A percentile compares a stretch with the other conserved stretches of the same genome.
Conservation (phyloP, 257 asterid species). For the Solanum sparsipilum region DNA sequence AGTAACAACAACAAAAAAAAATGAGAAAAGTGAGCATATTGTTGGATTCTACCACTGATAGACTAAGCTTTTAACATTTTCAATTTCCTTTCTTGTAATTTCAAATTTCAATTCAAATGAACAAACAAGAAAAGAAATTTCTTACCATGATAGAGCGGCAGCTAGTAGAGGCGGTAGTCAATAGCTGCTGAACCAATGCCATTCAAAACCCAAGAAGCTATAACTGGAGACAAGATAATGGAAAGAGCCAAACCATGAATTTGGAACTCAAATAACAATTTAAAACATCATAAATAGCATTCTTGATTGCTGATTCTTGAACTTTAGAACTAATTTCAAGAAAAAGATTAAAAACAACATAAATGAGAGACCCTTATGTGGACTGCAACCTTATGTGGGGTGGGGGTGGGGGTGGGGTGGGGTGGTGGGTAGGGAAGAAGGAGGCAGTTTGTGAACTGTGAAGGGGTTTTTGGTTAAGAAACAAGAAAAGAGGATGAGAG, state of each 20-base stretch:
- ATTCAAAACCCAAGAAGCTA: constrained; percentile 2
- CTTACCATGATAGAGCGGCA: constrained; percentile 23
- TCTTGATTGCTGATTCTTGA: background rate
- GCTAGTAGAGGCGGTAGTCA: constrained; percentile 9
- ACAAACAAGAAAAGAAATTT: background rate
- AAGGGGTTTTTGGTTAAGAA: background rate
- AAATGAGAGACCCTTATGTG: background rate
- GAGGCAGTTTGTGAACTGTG: background rate
- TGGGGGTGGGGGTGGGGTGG: background rate
- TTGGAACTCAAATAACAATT: background rate
- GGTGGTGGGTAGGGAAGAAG: background rate
- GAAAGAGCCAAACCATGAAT: background rate
- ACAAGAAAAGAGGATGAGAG: background rate
- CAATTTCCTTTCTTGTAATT: background rate
- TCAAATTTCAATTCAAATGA: background rate
- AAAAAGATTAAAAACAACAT: background rate
- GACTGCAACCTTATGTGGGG: background rate
- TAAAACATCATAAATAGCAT: background rate
- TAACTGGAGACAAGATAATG: background rate
- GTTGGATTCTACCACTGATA: background rate
- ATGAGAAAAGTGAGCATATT: background rate
- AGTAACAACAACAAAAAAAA: background rate
- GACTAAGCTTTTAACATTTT: background rate
- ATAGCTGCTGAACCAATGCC: constrained; percentile 10
- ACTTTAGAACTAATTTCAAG: background rate